Percentiles rank a stretch among this genome's conserved stretches.
Evolutionary conservation across 2,329 filamentous ascomycete genomes (phyloP).

Genomic region (Penicillium nordicum): DNA sequence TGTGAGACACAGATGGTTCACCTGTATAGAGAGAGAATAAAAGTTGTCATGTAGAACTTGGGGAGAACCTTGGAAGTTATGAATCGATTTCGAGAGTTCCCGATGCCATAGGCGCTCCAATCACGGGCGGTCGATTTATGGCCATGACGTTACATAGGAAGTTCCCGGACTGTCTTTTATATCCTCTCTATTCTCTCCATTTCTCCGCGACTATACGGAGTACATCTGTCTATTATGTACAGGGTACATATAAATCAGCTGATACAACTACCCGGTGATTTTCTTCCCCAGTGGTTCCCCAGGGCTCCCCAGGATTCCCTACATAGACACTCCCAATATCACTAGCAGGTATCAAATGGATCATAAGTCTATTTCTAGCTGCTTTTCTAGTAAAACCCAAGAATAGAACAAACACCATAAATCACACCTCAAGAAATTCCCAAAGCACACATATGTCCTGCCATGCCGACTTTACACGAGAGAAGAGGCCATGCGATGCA

Average conservation of each 20-base stretch:
- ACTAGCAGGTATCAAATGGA: not conserved
- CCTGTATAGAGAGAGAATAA: not conserved
- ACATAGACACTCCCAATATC: too few relatives aligned
- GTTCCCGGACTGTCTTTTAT: conserved; percentile 9
- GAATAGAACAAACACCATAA: conserved; percentile 18
- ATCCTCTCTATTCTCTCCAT: not conserved
- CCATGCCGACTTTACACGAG: conserved; percentile 22
- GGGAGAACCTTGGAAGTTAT: not conserved
- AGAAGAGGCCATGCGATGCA: conserved; percentile 26
- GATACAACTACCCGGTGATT: not conserved
- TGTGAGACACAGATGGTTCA: conserved; percentile 16
- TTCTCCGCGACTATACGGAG: not conserved
- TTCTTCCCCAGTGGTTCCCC: not conserved
- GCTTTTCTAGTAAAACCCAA: conserved; percentile 22
- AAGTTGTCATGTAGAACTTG: conserved; percentile 1
- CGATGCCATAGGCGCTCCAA: conserved; percentile 13
- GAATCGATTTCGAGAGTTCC: conserved; percentile 13
- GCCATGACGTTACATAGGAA: conserved; percentile 22
- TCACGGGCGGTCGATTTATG: conserved; percentile 17
- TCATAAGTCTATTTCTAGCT: conserved; percentile 25
- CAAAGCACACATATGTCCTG: conserved; percentile 24
- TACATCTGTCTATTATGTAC: not conserved
- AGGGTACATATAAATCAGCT: not conserved
- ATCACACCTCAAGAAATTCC: conserved; percentile 22
- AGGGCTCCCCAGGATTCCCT: too few relatives aligned